Evolutionary conservation across 192 early-diverging fungal species (phyloP).

Genomic region (Coemansia sp.): DNA sequence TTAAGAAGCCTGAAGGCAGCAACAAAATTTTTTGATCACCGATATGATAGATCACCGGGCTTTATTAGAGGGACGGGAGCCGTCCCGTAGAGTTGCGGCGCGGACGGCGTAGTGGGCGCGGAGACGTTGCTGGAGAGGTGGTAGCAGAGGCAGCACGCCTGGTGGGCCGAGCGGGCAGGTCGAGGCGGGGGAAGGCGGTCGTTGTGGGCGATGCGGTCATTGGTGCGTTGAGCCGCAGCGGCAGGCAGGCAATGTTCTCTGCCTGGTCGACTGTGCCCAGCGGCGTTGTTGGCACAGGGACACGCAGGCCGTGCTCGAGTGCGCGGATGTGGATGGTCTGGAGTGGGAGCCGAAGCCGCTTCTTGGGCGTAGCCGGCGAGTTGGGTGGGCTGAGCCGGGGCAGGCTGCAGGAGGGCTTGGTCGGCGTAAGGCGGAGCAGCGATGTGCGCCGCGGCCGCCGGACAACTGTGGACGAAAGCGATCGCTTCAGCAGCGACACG

Average conservation of each 20-base stretch:
- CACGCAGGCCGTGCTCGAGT: conserved; percentile 38
- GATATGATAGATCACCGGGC: not conserved
- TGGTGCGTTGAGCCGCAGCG: not conserved
- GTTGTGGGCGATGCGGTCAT: conserved; percentile 6
- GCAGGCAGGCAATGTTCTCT: conserved; percentile 27
- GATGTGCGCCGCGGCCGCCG: conserved; percentile 13
- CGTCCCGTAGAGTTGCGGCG: conserved; percentile 32
- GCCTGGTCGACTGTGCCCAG: conserved; percentile 19
- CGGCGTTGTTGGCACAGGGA: conserved; percentile 38
- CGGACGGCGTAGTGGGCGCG: not conserved
- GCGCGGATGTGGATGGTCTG: conserved; percentile 40
- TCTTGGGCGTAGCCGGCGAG: conserved; percentile 5
- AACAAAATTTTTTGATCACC: conserved; percentile 3
- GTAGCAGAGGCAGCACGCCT: too few species aligned
- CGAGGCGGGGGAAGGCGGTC: conserved; percentile 1
- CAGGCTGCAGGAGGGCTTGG: conserved; percentile 5
- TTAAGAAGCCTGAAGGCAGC: too few species aligned
- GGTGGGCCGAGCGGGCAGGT: not conserved
- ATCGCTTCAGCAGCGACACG: conserved; percentile 2
- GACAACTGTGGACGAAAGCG: conserved; percentile 3
- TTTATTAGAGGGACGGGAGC: too few species aligned
- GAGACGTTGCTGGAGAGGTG: not conserved
- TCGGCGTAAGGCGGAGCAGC: conserved; percentile 8
- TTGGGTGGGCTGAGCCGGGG: conserved; percentile 1
- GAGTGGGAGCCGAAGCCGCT: conserved; percentile 24